These are phyloP conservation scores for Boletus coccyginus DNA, from an alignment of 768 basidiomycete species.

Conservation along the genomic window DNA sequence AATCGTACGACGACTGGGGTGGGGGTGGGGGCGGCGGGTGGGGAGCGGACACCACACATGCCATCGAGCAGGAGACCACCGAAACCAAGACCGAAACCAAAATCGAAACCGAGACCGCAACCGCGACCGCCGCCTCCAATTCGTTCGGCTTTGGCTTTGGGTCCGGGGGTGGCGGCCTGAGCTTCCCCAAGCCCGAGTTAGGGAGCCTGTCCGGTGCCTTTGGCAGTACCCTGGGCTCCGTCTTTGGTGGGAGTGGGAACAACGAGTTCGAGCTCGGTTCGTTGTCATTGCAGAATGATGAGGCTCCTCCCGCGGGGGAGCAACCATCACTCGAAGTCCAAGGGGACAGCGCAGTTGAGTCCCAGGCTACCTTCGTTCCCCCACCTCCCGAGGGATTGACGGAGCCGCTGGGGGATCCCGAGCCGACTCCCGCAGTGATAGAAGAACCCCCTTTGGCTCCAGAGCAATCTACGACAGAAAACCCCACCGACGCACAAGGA, in stretches of 20 bases:
- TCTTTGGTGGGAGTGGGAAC: slow-evolving; percentile 5
- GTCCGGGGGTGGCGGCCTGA: not conserved
- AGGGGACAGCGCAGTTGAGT: not conserved
- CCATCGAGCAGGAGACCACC: not conserved
- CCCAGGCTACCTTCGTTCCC: not conserved
- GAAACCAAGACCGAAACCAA: not conserved
- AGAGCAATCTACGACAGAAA: slow-evolving; percentile 11
- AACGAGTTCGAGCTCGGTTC: slow-evolving; percentile 2
- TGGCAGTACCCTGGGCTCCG: not conserved
- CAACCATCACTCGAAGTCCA: not conserved
- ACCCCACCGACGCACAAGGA: not conserved
- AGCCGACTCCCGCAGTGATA: not conserved
- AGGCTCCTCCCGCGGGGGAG: not conserved
- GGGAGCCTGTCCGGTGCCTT: not conserved
- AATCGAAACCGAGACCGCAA: not conserved
- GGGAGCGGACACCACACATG: not conserved
- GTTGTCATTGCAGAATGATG: not conserved
- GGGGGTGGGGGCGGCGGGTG: not conserved
- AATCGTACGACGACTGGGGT: not conserved
- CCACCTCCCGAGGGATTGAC: not conserved
- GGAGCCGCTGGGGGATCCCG: not conserved
- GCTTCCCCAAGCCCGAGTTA: not conserved
- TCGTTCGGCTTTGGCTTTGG: slow-evolving; percentile 4
- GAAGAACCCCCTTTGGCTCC: not conserved
- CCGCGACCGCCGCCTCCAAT: not conserved